Conservation (phyloP, 2,329 filamentous ascomycete genomes). For the Phialophora macrospora region DNA sequence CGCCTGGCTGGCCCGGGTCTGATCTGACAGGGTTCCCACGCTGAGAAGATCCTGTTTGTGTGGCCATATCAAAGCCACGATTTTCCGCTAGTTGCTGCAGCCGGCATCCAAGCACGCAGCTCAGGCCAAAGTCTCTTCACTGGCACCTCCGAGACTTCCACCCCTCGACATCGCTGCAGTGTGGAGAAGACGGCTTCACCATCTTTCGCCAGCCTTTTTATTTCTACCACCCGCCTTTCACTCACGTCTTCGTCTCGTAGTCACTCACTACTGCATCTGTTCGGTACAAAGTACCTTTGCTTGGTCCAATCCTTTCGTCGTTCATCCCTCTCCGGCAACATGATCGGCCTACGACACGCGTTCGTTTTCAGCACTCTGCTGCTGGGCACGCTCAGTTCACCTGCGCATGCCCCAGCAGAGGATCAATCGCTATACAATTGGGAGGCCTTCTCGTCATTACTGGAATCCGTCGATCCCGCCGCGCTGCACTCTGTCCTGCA, state of each 20-base stretch:
- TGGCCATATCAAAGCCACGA: constrained; percentile 18
- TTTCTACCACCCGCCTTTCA: constrained; percentile 10
- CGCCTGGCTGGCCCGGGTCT: constrained; percentile 2
- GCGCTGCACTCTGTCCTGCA: constrained; percentile 71
- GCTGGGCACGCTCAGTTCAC: constrained; percentile 32
- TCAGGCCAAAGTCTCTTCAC: constrained; percentile 15
- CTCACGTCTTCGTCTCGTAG: constrained; percentile 9
- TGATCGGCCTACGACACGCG: constrained; percentile 35
- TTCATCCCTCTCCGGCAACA: constrained; percentile 25
- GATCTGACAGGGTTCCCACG: constrained; percentile 16
- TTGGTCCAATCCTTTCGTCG: constrained; percentile 27
- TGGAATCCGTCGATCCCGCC: constrained; percentile 62
- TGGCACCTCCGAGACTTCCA: constrained; percentile 4
- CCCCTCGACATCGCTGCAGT: not conserved
- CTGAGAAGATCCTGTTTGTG: constrained; percentile 12
- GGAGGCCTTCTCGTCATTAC: constrained; percentile 58
- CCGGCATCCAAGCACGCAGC: not conserved
- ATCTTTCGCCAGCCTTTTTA: constrained; percentile 17
- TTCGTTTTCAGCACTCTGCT: constrained; percentile 36
- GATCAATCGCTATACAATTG: constrained; percentile 35
- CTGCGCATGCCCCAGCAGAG: constrained; percentile 30
- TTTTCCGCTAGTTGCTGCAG: constrained; percentile 19
- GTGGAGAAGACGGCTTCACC: constrained; percentile 3
- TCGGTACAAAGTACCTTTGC: constrained; percentile 10
- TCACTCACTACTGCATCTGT: constrained; percentile 25